Evolutionary conservation across 371 early-diverging fungal species (phyloP).

Genomic region (Phascolomyces articulosus): DNA sequence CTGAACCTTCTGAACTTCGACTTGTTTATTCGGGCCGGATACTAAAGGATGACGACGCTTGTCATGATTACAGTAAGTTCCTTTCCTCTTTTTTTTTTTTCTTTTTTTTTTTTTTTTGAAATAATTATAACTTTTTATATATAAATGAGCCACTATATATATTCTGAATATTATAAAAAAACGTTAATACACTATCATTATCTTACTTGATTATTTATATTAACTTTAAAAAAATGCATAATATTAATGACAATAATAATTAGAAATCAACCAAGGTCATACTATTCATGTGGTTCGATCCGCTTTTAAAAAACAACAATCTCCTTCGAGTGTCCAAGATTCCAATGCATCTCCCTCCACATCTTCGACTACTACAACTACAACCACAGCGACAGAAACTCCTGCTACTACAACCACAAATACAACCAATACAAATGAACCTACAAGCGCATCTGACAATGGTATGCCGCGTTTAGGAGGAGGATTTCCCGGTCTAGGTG

Average conservation of each 20-base stretch:
- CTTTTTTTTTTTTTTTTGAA: neutral
- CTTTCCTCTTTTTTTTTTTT: neutral
- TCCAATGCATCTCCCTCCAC: slow-evolving; percentile 16
- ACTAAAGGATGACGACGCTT: slow-evolving; percentile 68
- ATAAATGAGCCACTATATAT: no score
- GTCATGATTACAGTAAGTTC: slow-evolving; percentile 62
- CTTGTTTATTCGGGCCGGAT: slow-evolving; percentile 78
- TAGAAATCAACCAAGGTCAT: slow-evolving; percentile 55
- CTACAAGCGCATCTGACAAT: neutral
- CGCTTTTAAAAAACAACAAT: slow-evolving; percentile 41
- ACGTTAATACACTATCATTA: no score
- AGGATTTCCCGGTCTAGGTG: slow-evolving; percentile 22
- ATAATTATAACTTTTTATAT: no score
- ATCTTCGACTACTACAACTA: slow-evolving; percentile 18
- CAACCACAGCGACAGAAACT: slow-evolving; percentile 25
- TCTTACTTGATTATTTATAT: no score
- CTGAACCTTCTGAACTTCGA: slow-evolving; percentile 57
- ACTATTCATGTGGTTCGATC: slow-evolving; percentile 67
- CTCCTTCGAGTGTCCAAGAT: slow-evolving; percentile 18
- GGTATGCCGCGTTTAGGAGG: slow-evolving; percentile 23
- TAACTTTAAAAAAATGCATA: no score
- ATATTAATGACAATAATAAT: neutral
- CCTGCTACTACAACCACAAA: neutral
- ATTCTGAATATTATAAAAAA: no score
- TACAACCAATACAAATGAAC: no score